A percentile compares a stretch with the other conserved stretches of the same genome.
These are phyloP conservation scores for Xerocomellus dryophilus DNA, from an alignment of 768 basidiomycete genomes.

Conservation along the genomic window DNA sequence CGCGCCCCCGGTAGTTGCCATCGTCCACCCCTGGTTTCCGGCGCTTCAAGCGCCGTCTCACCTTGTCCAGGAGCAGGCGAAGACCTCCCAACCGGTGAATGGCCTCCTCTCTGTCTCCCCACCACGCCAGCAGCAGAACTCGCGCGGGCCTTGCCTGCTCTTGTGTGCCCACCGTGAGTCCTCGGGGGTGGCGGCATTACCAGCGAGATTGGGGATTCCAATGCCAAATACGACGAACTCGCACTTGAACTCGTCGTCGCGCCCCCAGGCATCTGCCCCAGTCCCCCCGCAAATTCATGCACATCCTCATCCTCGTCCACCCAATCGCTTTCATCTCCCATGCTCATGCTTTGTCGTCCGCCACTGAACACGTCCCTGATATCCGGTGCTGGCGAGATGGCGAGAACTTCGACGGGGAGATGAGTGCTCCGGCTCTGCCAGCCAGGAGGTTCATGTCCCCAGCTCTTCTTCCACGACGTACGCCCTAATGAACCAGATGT, in stretches of 20 bases:
- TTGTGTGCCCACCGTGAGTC: slow-evolving; percentile 41
- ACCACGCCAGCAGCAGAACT: slow-evolving; percentile 25
- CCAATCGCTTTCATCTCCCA: slow-evolving; percentile 84
- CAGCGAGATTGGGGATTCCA: slow-evolving; percentile 44
- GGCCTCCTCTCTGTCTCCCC: slow-evolving; percentile 46
- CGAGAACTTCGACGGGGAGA: slow-evolving; percentile 72
- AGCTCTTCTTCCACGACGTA: slow-evolving; percentile 86
- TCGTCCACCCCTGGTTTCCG: slow-evolving; percentile 53
- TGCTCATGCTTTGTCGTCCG: slow-evolving; percentile 52
- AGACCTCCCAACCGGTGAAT: slow-evolving; percentile 57
- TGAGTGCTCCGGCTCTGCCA: slow-evolving; percentile 70
- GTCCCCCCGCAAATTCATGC: slow-evolving; percentile 68
- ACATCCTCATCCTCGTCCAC: slow-evolving; percentile 82
- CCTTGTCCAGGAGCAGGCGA: slow-evolving; percentile 51
- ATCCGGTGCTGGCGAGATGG: slow-evolving; percentile 52
- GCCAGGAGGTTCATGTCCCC: slow-evolving; percentile 84
- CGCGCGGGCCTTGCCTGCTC: slow-evolving; percentile 31
- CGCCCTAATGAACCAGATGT: slow-evolving; percentile 49
- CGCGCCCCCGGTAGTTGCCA: slow-evolving; percentile 68
- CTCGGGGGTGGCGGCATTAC: slow-evolving; percentile 47
- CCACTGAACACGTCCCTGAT: slow-evolving; percentile 76
- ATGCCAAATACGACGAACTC: slow-evolving; percentile 22
- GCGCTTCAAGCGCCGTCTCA: slow-evolving; percentile 47
- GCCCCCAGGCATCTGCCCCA: slow-evolving; percentile 55
- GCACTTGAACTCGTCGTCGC: slow-evolving; percentile 26